A percentile compares a stretch with the other conserved stretches of the same genome.
Evolutionary conservation across 2,329 filamentous ascomycete species (phyloP).

Genomic region (Penicillium oxalicum): DNA sequence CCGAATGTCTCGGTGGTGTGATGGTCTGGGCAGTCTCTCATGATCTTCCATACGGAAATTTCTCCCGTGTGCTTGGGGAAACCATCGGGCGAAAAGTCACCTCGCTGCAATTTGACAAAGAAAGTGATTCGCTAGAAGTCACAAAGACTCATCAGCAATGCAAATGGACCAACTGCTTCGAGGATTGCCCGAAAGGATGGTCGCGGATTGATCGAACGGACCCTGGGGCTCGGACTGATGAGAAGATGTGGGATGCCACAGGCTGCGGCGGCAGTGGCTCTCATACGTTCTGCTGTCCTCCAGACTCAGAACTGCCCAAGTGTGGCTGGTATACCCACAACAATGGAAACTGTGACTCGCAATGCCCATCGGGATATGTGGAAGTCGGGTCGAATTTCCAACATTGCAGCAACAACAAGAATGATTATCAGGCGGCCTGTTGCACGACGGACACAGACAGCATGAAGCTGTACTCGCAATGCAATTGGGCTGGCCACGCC

Average conservation of each 20-base stretch:
- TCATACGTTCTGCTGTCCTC: too few relatives aligned
- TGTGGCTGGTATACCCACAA: not conserved
- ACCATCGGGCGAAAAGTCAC: too few relatives aligned
- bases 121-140: not conserved
- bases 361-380: not conserved
- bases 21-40: constrained; percentile 16
- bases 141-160: not conserved
- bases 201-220: not conserved
- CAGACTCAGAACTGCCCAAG: not conserved
- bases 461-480: too few relatives aligned
- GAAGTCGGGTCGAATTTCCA: not conserved
- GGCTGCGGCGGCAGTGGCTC: not conserved
- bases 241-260: not conserved
- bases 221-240: not conserved
- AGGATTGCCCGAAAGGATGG: not conserved
- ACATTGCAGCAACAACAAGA: too few relatives aligned
- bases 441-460: not conserved
- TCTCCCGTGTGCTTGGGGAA: too few relatives aligned
- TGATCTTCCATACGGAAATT: not conserved
- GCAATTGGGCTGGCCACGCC: too few relatives aligned
- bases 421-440: not conserved
- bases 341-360: not conserved
- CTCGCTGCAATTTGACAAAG: not conserved
- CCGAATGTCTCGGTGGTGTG: constrained; percentile 29
- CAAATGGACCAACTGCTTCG: not conserved